Evolutionary conservation across 2,329 filamentous ascomycete genomes (phyloP), one percentile per base, ranked within the genome.

Genomic region (Tricladium varicosporioides): DNA sequence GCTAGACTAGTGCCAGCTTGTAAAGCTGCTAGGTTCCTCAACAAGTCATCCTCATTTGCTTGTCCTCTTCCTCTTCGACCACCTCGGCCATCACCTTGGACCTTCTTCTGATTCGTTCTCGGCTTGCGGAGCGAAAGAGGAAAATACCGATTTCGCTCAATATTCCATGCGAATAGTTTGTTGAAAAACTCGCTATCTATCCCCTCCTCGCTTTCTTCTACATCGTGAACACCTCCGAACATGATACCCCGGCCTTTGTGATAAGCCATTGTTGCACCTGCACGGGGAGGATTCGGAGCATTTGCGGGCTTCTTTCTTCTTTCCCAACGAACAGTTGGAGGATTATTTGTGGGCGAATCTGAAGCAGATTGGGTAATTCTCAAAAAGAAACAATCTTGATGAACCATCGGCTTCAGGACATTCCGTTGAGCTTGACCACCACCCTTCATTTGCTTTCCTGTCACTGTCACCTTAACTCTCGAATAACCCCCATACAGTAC

Each of bases 131-230:
- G 77, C 9, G 78, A 77, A 46, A 97, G 78, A 1, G 89, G 90
- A 77, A 97, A 97, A 76, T 96, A 97, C 8, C 94, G 82, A 71
- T 99, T 99, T 58, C 93, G 84, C 68, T 97, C 94, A 61, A 96
- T 86, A 69, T 96, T 97, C 91, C 92, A 97, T 5, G 92, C 89
- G 68, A 89, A 95, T 19, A 97, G 75, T 55, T 87, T 83, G 67
- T 97, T 93, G 77, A 97, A 99, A 74, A 99, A 99, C 71, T 97
- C 92, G 69, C 91, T 96, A 54, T 99, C 93, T 64, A 99, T 96
- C 2, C 90, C 92, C 72, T 99, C 94, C 70, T 96, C 92, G 62
- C 84, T 93, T 70, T 92, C 83, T 72, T 96, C 91, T 0, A 95
- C 88, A 65, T 96, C 92, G 67, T 97, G 91, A 3, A 99, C 94